phyloP scores from a whole-genome alignment of 2,329 filamentous ascomycete genomes.

The Exophiala spinifera region DNA sequence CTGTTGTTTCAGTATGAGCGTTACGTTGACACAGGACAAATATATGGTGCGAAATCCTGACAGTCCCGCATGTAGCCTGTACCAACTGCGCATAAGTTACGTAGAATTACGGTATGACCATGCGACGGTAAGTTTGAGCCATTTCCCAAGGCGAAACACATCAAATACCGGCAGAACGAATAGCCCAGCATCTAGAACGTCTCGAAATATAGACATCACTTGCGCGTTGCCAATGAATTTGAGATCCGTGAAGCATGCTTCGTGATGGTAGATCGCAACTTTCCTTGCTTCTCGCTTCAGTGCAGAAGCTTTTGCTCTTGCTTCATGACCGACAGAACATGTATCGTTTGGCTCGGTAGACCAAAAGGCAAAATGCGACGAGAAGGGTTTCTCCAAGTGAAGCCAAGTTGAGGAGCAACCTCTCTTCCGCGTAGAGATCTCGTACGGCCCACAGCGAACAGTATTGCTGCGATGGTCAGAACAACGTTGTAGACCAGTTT shows the following conservation, averaged over 20 bases:
- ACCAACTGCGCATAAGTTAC: neutral
- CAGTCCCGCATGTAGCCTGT: neutral
- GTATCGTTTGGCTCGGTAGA: neutral
- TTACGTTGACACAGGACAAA: neutral
- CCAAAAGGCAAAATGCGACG: neutral
- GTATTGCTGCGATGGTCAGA: neutral
- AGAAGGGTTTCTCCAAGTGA: neutral
- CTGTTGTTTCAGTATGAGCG: neutral
- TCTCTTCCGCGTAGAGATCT: neutral
- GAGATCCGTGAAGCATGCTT: neutral
- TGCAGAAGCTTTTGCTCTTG: neutral
- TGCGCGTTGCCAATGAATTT: neutral
- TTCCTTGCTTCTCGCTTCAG: neutral
- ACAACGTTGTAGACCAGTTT: neutral
- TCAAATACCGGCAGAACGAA: slow-evolving; percentile 12
- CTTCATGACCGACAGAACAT: neutral
- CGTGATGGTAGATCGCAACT: neutral
- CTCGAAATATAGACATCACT: neutral
- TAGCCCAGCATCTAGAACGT: slow-evolving; percentile 3
- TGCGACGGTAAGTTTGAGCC: neutral
- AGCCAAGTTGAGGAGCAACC: neutral
- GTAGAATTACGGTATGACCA: neutral
- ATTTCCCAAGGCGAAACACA: neutral
- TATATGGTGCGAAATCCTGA: too few relatives aligned
- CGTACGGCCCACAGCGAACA: neutral